Percentiles rank a stretch among this genome's conserved stretches.
phyloP scores from a whole-genome alignment of 108 stramenopile genomes.

The Schizochytrium sp. region DNA sequence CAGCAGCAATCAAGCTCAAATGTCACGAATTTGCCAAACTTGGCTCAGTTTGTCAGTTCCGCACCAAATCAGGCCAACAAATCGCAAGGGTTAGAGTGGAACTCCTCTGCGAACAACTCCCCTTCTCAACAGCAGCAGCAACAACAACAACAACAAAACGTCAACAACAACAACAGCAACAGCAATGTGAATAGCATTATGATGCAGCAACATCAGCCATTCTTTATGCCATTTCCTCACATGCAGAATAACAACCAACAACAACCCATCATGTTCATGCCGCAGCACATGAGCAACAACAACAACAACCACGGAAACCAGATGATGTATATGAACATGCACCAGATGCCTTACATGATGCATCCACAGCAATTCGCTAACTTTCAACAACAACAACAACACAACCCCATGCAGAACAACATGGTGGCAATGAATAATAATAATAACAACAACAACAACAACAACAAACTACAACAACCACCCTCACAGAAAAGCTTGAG shows the following conservation, averaged over 20 bases:
- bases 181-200: neutral
- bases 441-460: conserved; percentile 9
- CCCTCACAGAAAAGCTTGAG: too few species aligned
- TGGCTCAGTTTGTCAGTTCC: neutral
- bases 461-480: neutral
- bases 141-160: neutral
- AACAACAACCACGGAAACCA: neutral
- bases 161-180: neutral
- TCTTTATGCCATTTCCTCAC: neutral
- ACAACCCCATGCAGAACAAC: conserved; percentile 22
- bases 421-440: neutral
- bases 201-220: neutral
- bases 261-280: neutral
- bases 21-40: neutral
- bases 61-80: neutral
- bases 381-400: neutral
- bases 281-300: conserved; percentile 3
- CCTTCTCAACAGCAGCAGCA: conserved; percentile 19
- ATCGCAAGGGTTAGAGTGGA: neutral
- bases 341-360: neutral
- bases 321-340: neutral
- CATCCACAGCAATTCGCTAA: neutral
- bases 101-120: neutral
- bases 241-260: neutral
- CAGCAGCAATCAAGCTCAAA: neutral